A percentile compares a stretch with the other conserved stretches of the same genome.
These are phyloP conservation scores for Astragalus glycyphyllos DNA, from an alignment of 306 rosid genomes.

Conservation along the genomic window DNA sequence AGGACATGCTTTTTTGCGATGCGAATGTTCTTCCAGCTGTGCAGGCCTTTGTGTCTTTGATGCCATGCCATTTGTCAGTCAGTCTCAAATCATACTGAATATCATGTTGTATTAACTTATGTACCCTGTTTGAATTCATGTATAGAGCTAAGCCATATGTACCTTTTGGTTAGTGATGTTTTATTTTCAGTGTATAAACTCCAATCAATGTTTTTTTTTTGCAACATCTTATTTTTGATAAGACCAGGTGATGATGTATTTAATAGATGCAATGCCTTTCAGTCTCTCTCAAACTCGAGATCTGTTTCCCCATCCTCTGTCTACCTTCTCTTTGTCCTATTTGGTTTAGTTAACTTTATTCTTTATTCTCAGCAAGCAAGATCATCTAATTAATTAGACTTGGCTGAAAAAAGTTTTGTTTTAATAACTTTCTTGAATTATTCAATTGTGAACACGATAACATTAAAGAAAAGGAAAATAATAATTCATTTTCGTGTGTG, in stretches of 20 bases:
- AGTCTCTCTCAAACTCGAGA: neutral
- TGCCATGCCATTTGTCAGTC: conserved; percentile 15
- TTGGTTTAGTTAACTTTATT: neutral
- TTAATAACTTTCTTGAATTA: neutral
- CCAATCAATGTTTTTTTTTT: neutral
- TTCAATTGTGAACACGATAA: neutral
- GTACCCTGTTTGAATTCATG: conserved; percentile 44
- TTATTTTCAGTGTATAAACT: conserved; percentile 4
- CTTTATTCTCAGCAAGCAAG: neutral
- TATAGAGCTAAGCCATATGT: conserved; percentile 42
- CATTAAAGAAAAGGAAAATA: neutral
- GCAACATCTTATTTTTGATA: conserved; percentile 10
- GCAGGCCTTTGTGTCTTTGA: conserved; percentile 1
- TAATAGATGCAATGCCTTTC: conserved; percentile 26
- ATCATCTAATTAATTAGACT: neutral
- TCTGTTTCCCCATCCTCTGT: neutral
- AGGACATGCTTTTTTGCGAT: conserved; percentile 36
- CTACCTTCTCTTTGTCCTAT: neutral
- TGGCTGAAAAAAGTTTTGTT: neutral
- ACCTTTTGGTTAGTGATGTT: conserved; percentile 31
- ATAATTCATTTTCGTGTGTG: neutral
- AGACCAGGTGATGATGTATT: conserved; percentile 7
- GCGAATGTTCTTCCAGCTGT: conserved; percentile 16
- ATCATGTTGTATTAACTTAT: conserved; percentile 50
- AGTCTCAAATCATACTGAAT: conserved; percentile 40